A percentile compares a stretch with the other conserved stretches of the same genome.
Evolutionary conservation across 1,284 basidiomycete genomes (phyloP).

Genomic region (Irpex sp.): DNA sequence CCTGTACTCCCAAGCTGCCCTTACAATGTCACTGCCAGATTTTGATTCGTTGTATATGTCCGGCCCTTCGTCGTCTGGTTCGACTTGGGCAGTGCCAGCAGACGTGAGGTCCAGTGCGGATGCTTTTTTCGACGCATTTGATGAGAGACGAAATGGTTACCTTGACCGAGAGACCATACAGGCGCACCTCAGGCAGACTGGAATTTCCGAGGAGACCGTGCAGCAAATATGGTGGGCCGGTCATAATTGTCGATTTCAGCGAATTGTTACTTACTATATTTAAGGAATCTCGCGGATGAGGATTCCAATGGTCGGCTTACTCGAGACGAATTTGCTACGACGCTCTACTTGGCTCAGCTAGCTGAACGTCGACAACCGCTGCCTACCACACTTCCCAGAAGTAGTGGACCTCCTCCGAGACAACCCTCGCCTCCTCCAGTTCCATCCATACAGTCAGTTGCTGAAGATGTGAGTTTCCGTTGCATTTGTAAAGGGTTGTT

Average conservation of each 20-base stretch:
- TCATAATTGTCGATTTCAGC: not conserved
- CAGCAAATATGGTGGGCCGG: slow-evolving; percentile 22
- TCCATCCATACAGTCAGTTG: not conserved
- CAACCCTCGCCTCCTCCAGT: not conserved
- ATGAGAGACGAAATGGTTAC: slow-evolving; percentile 20
- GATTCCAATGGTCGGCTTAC: slow-evolving; percentile 21
- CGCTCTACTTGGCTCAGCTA: slow-evolving; percentile 21
- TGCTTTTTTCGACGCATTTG: slow-evolving; percentile 23
- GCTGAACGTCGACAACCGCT: slow-evolving; percentile 18
- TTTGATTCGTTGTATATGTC: slow-evolving; percentile 3
- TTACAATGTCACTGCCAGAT: not conserved
- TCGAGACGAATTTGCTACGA: slow-evolving; percentile 21
- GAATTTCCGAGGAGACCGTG: slow-evolving; percentile 17
- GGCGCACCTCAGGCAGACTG: slow-evolving; percentile 20
- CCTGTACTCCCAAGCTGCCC: slow-evolving; percentile 79
- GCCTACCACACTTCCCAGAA: slow-evolving; percentile 15
- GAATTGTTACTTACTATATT: not conserved
- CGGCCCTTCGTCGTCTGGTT: not conserved
- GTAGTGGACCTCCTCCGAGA: slow-evolving; percentile 1
- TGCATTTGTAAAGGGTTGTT: no score
- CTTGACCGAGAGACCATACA: slow-evolving; percentile 18
- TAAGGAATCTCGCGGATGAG: slow-evolving; percentile 22
- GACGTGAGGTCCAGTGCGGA: slow-evolving; percentile 20
- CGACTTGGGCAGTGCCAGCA: slow-evolving; percentile 17
- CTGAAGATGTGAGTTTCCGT: slow-evolving; percentile 3